Evolutionary conservation across 805 yeast species (phyloP).

Genomic region (Metschnikowia cerradonensis): DNA sequence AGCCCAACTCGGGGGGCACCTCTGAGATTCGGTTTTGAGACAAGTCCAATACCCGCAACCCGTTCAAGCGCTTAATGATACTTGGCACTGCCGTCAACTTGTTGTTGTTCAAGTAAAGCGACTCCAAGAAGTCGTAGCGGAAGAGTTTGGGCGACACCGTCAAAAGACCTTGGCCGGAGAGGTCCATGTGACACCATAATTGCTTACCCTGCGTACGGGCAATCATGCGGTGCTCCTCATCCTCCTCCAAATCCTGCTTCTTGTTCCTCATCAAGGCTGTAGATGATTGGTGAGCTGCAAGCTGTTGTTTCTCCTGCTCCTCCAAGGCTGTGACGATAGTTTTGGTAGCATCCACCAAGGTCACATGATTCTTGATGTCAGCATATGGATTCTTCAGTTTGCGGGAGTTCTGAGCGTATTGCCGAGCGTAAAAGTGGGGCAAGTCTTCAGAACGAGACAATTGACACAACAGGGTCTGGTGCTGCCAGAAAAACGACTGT

Average conservation of each 20-base stretch:
- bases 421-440: conserved; percentile 81
- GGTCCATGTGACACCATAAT: conserved; percentile 90
- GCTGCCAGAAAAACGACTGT: conserved; percentile 63
- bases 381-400: conserved; percentile 37
- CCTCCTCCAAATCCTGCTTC: conserved; percentile 53
- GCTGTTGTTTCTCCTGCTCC: conserved; percentile 38
- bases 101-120: conserved; percentile 84
- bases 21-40: conserved; percentile 69
- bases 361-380: conserved; percentile 32
- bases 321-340: conserved; percentile 32
- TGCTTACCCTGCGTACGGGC: conserved; percentile 63
- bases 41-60: conserved; percentile 78
- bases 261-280: conserved; percentile 39
- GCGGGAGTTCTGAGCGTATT: conserved; percentile 68
- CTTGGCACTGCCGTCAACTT: conserved; percentile 65
- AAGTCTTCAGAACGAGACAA: conserved; percentile 59
- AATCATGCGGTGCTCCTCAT: conserved; percentile 61
- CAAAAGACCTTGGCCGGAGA: conserved; percentile 82
- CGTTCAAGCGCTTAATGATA: conserved; percentile 61
- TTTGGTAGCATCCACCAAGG: conserved; percentile 42
- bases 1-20: conserved; percentile 83
- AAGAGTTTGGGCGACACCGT: conserved; percentile 70
- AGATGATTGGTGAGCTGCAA: conserved; percentile 25
- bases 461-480: conserved; percentile 69
- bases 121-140: conserved; percentile 78